A percentile compares a stretch with the other conserved stretches of the same genome.
These are phyloP conservation scores for Guyanaporus albipodus DNA, from an alignment of 768 basidiomycete species.

Conservation along the genomic window DNA sequence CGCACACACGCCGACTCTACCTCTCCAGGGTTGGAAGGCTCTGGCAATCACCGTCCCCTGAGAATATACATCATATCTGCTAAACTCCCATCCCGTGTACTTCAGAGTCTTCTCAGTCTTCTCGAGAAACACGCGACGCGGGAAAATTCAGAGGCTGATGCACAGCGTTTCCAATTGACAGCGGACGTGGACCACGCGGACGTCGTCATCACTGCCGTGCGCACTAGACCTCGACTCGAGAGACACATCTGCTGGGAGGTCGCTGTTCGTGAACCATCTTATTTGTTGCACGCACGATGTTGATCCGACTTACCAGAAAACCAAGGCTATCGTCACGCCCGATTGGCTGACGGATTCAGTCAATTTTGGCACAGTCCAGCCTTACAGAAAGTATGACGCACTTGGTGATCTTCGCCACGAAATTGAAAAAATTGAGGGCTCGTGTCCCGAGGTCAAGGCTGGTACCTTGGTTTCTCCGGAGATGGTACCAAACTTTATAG, in stretches of 20 bases:
- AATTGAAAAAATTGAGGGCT: conserved; percentile 40
- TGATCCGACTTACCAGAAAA: conserved; percentile 40
- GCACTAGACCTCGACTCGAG: conserved; percentile 65
- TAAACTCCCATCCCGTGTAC: conserved; percentile 24
- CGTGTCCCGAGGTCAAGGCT: conserved; percentile 36
- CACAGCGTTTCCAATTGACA: conserved; percentile 34
- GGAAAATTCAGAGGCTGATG: background rate
- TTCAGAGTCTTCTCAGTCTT: conserved; percentile 26
- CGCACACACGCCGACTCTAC: background rate
- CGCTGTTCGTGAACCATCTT: conserved; percentile 47
- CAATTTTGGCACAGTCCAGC: conserved; percentile 38
- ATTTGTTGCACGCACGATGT: background rate
- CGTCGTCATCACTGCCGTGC: conserved; percentile 61
- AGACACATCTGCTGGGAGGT: conserved; percentile 63
- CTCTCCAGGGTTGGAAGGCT: conserved; percentile 6
- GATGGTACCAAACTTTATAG: conserved; percentile 3
- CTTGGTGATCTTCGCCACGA: conserved; percentile 47
- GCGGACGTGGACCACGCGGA: conserved; percentile 48
- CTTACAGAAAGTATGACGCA: conserved; percentile 56
- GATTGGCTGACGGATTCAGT: conserved; percentile 66
- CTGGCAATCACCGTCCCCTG: conserved; percentile 8
- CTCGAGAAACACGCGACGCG: conserved; percentile 13
- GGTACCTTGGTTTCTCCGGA: background rate
- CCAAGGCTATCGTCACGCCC: conserved; percentile 65
- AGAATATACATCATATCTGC: conserved; percentile 31